These are phyloP conservation scores for Suhomyces kilbournensis DNA, from an alignment of 805 yeast species.

Conservation along the genomic window DNA sequence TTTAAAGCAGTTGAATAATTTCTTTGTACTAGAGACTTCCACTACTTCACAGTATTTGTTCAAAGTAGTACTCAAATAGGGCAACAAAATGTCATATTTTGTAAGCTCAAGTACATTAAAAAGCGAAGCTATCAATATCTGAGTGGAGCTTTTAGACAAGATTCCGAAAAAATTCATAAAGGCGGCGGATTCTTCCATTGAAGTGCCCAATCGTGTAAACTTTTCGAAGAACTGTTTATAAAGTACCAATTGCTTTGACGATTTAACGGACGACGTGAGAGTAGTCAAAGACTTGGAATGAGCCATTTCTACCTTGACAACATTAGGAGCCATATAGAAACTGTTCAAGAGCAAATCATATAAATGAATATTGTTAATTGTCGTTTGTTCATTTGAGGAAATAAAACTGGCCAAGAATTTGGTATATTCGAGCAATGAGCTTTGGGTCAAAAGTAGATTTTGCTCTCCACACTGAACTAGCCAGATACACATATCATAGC, in stretches of 20 bases:
- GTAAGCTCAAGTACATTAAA: constrained; percentile 44
- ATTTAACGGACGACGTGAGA: constrained; percentile 25
- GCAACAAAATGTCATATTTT: constrained; percentile 23
- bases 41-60: constrained; percentile 17
- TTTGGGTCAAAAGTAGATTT: constrained; percentile 38
- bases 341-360: constrained; percentile 8
- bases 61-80: constrained; percentile 29
- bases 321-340: constrained; percentile 14
- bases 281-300: constrained; percentile 19
- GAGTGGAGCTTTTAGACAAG: constrained; percentile 28
- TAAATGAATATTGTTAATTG: constrained; percentile 16
- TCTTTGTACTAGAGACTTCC: constrained; percentile 8
- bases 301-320: constrained; percentile 18
- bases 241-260: constrained; percentile 27
- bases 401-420: constrained; percentile 30
- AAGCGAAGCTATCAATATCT: constrained; percentile 30
- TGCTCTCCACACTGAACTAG: constrained; percentile 39
- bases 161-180: constrained; percentile 34
- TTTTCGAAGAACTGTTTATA: not conserved
- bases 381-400: constrained; percentile 21
- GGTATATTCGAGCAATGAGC: constrained; percentile 28
- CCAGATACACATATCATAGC: constrained; percentile 48
- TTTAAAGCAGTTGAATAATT: constrained; percentile 28
- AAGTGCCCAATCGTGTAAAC: not conserved
- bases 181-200: constrained; percentile 37